These are phyloP conservation scores for Borovskyia barvae DNA, from an alignment of 208 protist genomes.

Conservation along the genomic window DNA sequence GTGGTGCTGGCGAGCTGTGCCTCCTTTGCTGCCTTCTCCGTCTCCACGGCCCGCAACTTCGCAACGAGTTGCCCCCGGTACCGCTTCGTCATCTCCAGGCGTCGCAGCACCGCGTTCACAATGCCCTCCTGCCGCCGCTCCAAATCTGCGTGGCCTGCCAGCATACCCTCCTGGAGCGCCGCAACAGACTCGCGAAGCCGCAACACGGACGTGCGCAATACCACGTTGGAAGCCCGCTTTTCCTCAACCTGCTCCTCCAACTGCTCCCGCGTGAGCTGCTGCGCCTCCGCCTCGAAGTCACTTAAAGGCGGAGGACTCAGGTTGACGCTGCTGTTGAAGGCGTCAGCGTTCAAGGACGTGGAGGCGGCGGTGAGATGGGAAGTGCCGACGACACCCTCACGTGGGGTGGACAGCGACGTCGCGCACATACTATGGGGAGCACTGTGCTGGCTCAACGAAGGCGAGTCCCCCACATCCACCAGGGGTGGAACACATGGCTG, in stretches of 20 bases:
- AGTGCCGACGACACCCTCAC: constrained; percentile 4
- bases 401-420: constrained; percentile 30
- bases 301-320: constrained; percentile 22
- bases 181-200: constrained; percentile 40
- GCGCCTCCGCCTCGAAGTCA: constrained; percentile 51
- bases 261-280: constrained; percentile 29
- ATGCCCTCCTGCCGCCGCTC: constrained; percentile 76
- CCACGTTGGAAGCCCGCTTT: constrained; percentile 40
- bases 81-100: constrained; percentile 43
- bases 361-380: not conserved
- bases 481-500: constrained; percentile 13
- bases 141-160: constrained; percentile 44
- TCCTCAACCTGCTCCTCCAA: constrained; percentile 44
- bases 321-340: not conserved
- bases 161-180: constrained; percentile 51
- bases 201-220: constrained; percentile 45
- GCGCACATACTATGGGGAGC: constrained; percentile 31
- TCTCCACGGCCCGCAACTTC: constrained; percentile 39
- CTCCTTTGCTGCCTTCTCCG: constrained; percentile 43
- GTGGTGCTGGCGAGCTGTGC: constrained; percentile 42
- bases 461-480: constrained; percentile 27
- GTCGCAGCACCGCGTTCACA: constrained; percentile 66
- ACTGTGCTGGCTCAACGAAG: constrained; percentile 19
- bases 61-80: constrained; percentile 41
- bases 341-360: constrained; percentile 2